phyloP scores from a whole-genome alignment of 2,329 filamentous ascomycete species.

The Xylaria multiplex region DNA sequence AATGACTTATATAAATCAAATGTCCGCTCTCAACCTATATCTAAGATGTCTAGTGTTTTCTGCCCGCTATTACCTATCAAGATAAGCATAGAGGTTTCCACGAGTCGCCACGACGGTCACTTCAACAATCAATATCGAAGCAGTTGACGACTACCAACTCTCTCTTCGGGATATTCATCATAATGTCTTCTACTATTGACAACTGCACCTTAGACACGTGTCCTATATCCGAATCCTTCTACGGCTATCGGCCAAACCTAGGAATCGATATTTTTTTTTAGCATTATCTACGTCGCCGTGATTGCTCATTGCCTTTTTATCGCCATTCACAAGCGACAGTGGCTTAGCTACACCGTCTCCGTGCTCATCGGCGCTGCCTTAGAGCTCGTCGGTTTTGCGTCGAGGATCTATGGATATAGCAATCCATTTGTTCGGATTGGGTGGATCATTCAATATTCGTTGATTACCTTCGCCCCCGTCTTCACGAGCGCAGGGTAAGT shows the following conservation, averaged over 20 bases:
- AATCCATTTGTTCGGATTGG: slow-evolving; percentile 26
- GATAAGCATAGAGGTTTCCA: neutral
- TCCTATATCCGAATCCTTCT: slow-evolving; percentile 25
- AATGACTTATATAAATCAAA: neutral
- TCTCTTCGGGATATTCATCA: neutral
- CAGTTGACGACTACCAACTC: neutral
- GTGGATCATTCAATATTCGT: slow-evolving; percentile 35
- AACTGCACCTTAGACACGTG: slow-evolving; percentile 35
- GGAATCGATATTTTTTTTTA: slow-evolving; percentile 37
- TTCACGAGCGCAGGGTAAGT: slow-evolving; percentile 37
- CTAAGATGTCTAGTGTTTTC: neutral
- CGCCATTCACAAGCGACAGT: slow-evolving; percentile 13
- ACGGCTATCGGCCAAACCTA: slow-evolving; percentile 37
- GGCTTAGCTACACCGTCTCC: slow-evolving; percentile 32
- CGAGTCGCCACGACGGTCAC: neutral
- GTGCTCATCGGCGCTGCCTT: slow-evolving; percentile 30
- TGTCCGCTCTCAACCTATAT: neutral
- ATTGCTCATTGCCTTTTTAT: slow-evolving; percentile 24
- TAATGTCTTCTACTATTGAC: neutral
- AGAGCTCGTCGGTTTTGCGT: slow-evolving; percentile 29
- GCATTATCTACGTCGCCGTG: slow-evolving; percentile 28
- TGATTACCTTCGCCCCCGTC: slow-evolving; percentile 33
- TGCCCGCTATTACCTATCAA: neutral
- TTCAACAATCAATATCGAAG: neutral
- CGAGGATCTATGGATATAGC: slow-evolving; percentile 28